Conservation (phyloP, 2,329 filamentous ascomycete species). For the Beauveria brongniartii region DNA sequence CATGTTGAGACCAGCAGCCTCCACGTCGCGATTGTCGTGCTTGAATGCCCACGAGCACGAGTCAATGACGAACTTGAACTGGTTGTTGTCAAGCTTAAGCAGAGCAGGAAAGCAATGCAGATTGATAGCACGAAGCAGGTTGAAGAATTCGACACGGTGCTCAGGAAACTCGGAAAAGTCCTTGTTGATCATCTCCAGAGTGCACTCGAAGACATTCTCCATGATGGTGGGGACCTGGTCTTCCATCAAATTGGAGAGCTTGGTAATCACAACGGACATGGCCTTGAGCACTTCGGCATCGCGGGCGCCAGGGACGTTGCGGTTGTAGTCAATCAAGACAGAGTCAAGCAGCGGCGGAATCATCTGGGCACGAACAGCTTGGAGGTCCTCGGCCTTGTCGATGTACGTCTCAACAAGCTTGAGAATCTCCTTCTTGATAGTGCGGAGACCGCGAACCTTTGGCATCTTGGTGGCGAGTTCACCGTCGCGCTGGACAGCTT, state of each 20-base stretch:
- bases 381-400: conserved; percentile 92
- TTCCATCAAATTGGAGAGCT: conserved; percentile 96
- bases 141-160: conserved; percentile 99
- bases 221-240: conserved; percentile 96
- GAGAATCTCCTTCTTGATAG: conserved; percentile 98
- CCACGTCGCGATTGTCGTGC: conserved; percentile 97
- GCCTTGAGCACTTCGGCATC: conserved; percentile 96
- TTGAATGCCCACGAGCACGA: conserved; percentile 99
- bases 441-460: conserved; percentile 86
- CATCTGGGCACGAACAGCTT: conserved; percentile 88
- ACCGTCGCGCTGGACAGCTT: conserved; percentile 78
- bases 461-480: conserved; percentile 96
- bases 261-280: conserved; percentile 95
- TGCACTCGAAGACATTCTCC: conserved; percentile 98
- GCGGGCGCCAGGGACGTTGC: conserved; percentile 89
- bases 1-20: conserved; percentile 95
- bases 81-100: conserved; percentile 85
- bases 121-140: conserved; percentile 91
- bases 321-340: conserved; percentile 91
- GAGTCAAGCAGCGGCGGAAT: conserved; percentile 93
- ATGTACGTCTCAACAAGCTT: conserved; percentile 98
- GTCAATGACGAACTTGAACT: conserved; percentile 99
- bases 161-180: conserved; percentile 99
- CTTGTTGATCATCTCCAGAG: conserved; percentile 99
- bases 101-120: conserved; percentile 93